Conservation (phyloP, 129 eudicot genomes). For the Artemisia argyi region DNA sequence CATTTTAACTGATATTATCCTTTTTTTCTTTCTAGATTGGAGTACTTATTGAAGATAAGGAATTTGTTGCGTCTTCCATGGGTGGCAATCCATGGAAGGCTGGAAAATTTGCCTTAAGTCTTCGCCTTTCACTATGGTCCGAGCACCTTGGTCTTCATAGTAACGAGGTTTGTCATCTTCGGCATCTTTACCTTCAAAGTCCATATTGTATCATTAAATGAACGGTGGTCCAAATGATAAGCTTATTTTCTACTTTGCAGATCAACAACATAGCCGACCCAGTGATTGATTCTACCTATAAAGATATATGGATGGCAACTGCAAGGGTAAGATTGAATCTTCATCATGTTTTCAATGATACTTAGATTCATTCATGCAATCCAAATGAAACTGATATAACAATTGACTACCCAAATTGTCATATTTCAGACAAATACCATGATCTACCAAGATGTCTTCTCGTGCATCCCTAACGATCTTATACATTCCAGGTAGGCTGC, state of each 20-base stretch:
- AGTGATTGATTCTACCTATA: conserved; percentile 87
- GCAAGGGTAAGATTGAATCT: conserved; percentile 60
- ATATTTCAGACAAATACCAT: conserved; percentile 80
- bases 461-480: conserved; percentile 93
- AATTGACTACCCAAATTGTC: conserved; percentile 4
- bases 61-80: conserved; percentile 71
- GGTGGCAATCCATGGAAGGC: conserved; percentile 92
- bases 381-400: neutral
- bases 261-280: conserved; percentile 75
- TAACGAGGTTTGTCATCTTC: conserved; percentile 51
- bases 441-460: conserved; percentile 95
- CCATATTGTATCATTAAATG: neutral
- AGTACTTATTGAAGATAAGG: conserved; percentile 92
- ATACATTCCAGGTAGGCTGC: conserved; percentile 78
- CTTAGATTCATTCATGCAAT: too few species aligned
- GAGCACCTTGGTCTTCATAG: conserved; percentile 95
- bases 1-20: neutral
- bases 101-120: conserved; percentile 92
- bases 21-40: conserved; percentile 55
- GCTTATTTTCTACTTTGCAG: conserved; percentile 41
- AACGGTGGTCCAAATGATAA: conserved; percentile 9
- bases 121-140: conserved; percentile 92
- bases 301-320: conserved; percentile 99
- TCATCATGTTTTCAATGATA: neutral
- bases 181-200: neutral